phyloP scores from a whole-genome alignment of 139 green algal genomes.

The Chlorella vulgaris region DNA sequence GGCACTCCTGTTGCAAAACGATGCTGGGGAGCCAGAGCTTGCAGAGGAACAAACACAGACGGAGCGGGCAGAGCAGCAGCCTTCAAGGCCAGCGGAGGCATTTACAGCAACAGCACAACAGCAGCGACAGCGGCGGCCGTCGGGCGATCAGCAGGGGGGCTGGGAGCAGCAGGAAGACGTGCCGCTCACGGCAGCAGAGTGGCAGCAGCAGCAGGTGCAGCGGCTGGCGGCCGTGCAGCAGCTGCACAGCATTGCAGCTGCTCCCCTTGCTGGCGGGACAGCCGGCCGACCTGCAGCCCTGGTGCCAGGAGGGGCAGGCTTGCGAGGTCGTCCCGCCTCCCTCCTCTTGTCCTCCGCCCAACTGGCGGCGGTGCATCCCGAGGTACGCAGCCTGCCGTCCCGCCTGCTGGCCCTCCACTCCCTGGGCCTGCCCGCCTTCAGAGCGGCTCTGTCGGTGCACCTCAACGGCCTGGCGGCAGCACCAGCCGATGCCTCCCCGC shows the following conservation, averaged over 20 bases:
- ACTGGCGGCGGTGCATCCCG: not conserved
- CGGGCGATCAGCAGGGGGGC: not conserved
- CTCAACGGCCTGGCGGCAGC: slow-evolving; percentile 5
- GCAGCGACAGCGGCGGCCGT: not conserved
- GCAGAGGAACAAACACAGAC: no score
- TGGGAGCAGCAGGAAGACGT: no score
- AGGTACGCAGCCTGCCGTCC: no score
- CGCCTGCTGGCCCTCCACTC: not conserved
- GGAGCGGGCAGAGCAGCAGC: no score
- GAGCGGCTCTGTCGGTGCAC: not conserved
- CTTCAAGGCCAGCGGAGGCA: not conserved
- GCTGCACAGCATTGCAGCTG: not conserved
- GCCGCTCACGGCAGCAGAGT: not conserved
- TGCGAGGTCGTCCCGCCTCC: no score
- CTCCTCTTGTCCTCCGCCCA: not conserved
- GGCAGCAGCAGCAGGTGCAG: slow-evolving; percentile 7
- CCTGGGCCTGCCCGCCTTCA: not conserved
- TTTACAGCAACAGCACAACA: not conserved
- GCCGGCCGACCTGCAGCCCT: not conserved
- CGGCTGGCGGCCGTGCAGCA: not conserved
- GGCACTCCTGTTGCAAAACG: not conserved
- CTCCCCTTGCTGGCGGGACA: not conserved
- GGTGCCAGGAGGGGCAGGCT: no score
- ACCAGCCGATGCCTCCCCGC: not conserved
- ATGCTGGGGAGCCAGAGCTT: not conserved